Percentiles rank a stretch among this genome's conserved stretches.
Conservation (phyloP, 108 stramenopile genomes). For the Cyclostephanos invisitatus region DNA sequence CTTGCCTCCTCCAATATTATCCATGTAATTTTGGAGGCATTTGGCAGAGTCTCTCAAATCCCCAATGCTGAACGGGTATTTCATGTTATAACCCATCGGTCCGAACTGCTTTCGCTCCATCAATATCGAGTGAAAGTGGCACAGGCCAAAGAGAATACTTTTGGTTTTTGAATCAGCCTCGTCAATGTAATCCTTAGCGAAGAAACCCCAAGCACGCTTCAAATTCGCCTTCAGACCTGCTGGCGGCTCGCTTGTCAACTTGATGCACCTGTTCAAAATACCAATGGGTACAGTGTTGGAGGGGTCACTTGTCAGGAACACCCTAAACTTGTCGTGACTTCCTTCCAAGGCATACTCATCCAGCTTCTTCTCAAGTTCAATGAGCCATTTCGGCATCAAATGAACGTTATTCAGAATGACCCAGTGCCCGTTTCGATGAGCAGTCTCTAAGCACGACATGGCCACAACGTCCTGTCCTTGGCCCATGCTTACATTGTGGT, state of each 20-base stretch:
- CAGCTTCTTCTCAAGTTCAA: conserved; percentile 88
- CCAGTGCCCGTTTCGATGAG: conserved; percentile 91
- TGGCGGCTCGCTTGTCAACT: conserved; percentile 93
- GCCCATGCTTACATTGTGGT: conserved; percentile 94
- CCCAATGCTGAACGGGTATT: conserved; percentile 91
- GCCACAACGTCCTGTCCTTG: conserved; percentile 92
- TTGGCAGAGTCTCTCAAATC: conserved; percentile 88
- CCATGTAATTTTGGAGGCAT: conserved; percentile 89
- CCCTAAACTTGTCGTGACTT: conserved; percentile 84
- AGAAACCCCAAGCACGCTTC: conserved; percentile 90
- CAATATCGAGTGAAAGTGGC: conserved; percentile 92
- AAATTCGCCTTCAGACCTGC: conserved; percentile 92
- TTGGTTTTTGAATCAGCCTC: conserved; percentile 88
- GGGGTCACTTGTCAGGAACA: conserved; percentile 88
- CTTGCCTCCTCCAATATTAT: conserved; percentile 86
- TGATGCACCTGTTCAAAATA: conserved; percentile 90
- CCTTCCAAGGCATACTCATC: conserved; percentile 83
- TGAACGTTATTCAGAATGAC: conserved; percentile 94
- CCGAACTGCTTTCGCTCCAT: conserved; percentile 94
- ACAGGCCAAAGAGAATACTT: conserved; percentile 89
- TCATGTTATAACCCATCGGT: conserved; percentile 95
- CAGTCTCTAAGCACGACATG: conserved; percentile 85
- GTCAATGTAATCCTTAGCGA: conserved; percentile 82
- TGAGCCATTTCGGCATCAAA: conserved; percentile 89
- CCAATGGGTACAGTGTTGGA: conserved; percentile 86